A percentile compares a stretch with the other conserved stretches of the same genome.
These are phyloP conservation scores for Phytophthora idaei DNA, from an alignment of 352 stramenopile genomes.

Conservation along the genomic window DNA sequence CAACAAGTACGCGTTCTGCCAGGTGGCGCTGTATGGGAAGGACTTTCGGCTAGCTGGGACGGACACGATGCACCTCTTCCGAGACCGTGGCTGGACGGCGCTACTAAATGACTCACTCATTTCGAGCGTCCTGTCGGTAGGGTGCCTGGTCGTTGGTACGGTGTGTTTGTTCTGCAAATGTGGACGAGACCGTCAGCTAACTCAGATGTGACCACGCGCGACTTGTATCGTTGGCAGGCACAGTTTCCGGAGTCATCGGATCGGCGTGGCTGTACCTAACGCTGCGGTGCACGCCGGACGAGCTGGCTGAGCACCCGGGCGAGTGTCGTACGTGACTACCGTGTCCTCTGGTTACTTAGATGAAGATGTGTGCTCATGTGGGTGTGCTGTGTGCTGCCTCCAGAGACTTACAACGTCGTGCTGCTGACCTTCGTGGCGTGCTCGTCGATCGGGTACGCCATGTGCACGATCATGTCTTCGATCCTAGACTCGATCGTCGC, in stretches of 20 bases:
- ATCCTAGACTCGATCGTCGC: conserved; percentile 85
- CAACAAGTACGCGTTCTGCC: conserved; percentile 90
- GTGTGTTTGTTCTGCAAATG: conserved; percentile 4
- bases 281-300: conserved; percentile 65
- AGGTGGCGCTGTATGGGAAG: conserved; percentile 87
- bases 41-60: conserved; percentile 73
- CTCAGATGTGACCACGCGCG: not conserved
- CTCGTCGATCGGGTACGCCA: conserved; percentile 78
- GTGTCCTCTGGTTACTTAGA: conserved; percentile 1
- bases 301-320: conserved; percentile 38
- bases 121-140: conserved; percentile 74
- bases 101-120: conserved; percentile 85
- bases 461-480: conserved; percentile 86
- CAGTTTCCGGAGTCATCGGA: conserved; percentile 73
- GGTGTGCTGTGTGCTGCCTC: conserved; percentile 3
- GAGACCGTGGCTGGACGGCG: conserved; percentile 78
- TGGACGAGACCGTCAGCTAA: conserved; percentile 3
- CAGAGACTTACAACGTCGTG: conserved; percentile 88
- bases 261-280: conserved; percentile 75
- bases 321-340: conserved; percentile 66
- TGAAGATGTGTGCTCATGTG: conserved; percentile 5
- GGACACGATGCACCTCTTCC: conserved; percentile 85
- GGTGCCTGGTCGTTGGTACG: conserved; percentile 79
- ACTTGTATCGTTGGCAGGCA: conserved; percentile 43
- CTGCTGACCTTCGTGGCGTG: conserved; percentile 79